Percentiles rank a stretch among this genome's conserved stretches.
Conservation (phyloP, 228 moss, liverwort and hornwort genomes). For the Sphagnum magellanicum region DNA sequence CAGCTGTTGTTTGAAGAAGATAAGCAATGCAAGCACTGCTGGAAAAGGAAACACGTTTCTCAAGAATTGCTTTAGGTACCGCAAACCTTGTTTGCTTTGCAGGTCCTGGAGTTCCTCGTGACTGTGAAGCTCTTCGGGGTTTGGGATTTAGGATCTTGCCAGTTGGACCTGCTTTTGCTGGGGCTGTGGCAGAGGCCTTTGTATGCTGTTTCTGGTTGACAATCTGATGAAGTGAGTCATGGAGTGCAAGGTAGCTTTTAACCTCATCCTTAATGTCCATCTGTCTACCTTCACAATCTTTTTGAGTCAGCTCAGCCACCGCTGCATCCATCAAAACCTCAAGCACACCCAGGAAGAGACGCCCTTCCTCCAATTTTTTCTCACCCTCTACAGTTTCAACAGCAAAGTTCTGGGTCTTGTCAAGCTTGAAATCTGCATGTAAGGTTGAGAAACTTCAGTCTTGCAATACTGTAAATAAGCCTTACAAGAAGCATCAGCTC, state of each 20-base stretch:
- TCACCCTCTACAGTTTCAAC: conserved; percentile 68
- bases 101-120: conserved; percentile 24
- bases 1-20: conserved; percentile 46
- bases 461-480: background rate
- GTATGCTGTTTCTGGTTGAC: conserved; percentile 20
- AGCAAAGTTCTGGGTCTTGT: conserved; percentile 57
- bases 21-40: conserved; percentile 58
- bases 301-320: conserved; percentile 41
- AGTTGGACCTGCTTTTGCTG: conserved; percentile 33
- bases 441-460: no score
- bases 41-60: conserved; percentile 63
- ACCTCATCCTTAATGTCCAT: conserved; percentile 57
- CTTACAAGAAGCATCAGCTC: background rate
- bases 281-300: conserved; percentile 32
- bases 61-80: conserved; percentile 41
- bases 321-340: conserved; percentile 76
- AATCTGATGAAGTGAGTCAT: conserved; percentile 57
- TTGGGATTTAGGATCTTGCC: conserved; percentile 22
- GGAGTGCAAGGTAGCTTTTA: conserved; percentile 37
- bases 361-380: conserved; percentile 66
- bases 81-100: conserved; percentile 40
- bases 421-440: conserved; percentile 54
- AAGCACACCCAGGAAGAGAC: conserved; percentile 72
- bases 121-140: conserved; percentile 30
- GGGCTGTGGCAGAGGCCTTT: conserved; percentile 35